Evolutionary conservation across 1,139 yeast genomes (phyloP), one percentile per base, ranked within the genome.

Genomic region (Zygosaccharomyces sapae): DNA sequence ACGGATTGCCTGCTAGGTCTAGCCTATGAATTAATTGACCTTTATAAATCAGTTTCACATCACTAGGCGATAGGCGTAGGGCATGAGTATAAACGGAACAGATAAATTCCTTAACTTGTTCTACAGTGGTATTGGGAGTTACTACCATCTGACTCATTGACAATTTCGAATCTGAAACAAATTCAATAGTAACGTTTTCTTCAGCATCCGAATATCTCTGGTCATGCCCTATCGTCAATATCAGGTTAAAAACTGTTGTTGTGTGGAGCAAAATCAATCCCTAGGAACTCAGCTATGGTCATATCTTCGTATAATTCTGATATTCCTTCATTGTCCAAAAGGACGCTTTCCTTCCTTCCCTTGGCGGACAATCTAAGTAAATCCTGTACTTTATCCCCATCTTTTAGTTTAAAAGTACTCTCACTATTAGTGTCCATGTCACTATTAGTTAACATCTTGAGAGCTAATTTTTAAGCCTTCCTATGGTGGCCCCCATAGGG

Each of bases 91-190:
- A 61, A 27, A 57, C 60, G 7, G 60, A 53, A 39, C 62, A 54
- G n/a, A 63, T 53, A 40, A 59, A 64, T n/a, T 58, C 55, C 40
- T 57, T 60, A 13, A 64, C 61, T 9, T 61, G 58, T 18, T 49
- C 45, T 1, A 64, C 61, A 1, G 61, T 61, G 0, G 67, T 62
- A 1, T 52, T 49, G 3, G 50, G 31, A 7, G 56, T 52, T 5
- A 61, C 54, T 4, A 44, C 39, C 63, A 63, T 59, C 27, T 48
- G 46, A 31, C 56, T 46, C 35, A 53, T 52, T 5, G 58, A 50
- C 13, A 63, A 45, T 24, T 52, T 55, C 3, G 58, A 54, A 29
- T 60, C 59, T 3, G 66, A 62, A 5, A 62, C 45, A 40, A 64
- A 57, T 20, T 57, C 57, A 5, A 63, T 37, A 6, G 39, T 44